phyloP scores from a whole-genome alignment of 1,139 yeast species.

The Casaregolazyma suthepensis region DNA sequence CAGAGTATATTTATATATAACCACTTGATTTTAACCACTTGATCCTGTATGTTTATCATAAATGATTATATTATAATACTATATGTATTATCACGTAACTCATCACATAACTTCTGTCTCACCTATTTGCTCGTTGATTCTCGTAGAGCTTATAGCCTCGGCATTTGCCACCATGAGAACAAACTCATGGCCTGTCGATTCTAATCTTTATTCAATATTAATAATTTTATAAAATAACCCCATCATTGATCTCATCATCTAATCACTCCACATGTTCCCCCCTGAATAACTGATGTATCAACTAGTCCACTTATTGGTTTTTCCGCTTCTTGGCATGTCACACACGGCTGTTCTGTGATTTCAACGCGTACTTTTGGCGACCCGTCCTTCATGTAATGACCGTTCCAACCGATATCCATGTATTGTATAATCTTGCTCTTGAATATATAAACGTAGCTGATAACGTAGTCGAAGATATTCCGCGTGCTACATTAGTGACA shows the following conservation, averaged over 20 bases:
- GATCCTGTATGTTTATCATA: too few relatives aligned
- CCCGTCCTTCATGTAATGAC: background rate
- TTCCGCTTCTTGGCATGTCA: background rate
- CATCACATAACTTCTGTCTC: too few relatives aligned
- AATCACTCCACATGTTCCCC: too few relatives aligned
- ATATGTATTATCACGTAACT: too few relatives aligned
- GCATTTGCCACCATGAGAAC: background rate
- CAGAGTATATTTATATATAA: too few relatives aligned
- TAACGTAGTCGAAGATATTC: background rate
- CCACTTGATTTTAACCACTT: too few relatives aligned
- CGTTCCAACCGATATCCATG: background rate
- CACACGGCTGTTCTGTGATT: background rate
- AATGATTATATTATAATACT: too few relatives aligned
- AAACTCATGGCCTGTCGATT: background rate
- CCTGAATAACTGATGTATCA: too few relatives aligned
- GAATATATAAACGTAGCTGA: slow-evolving; percentile 7
- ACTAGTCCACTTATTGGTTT: background rate
- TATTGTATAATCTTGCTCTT: background rate
- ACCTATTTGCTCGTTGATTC: background rate
- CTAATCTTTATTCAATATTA: background rate
- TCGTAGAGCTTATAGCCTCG: background rate
- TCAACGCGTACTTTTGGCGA: background rate
- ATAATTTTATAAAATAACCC: too few relatives aligned
- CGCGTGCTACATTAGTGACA: slow-evolving; percentile 4
- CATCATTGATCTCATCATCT: too few relatives aligned